Percentiles rank a stretch among this genome's conserved stretches.
These are phyloP conservation scores for Musa itinerans DNA, from an alignment of 176 grass and related monocot genomes.

Conservation along the genomic window DNA sequence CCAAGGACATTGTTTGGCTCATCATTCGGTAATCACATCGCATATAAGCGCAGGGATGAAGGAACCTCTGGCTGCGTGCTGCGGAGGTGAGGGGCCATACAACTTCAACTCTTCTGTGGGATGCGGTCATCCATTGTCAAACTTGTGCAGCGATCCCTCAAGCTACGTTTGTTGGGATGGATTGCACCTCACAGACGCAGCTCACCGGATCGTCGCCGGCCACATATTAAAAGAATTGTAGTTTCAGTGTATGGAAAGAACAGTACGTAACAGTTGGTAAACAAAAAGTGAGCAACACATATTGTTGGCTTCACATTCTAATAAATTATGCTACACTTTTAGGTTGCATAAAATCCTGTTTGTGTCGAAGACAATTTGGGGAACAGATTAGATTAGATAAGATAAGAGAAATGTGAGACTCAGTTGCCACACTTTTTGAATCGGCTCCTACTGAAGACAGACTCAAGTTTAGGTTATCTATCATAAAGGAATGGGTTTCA, in stretches of 20 bases:
- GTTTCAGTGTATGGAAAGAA: background rate
- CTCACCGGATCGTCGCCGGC: background rate
- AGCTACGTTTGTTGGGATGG: conserved; percentile 4
- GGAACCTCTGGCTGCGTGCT: background rate
- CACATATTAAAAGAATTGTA: background rate
- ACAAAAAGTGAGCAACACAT: background rate
- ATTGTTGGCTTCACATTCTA: background rate
- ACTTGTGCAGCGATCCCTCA: background rate
- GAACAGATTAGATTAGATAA: too few species aligned
- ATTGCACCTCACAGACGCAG: conserved; percentile 4
- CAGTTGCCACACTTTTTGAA: too few species aligned
- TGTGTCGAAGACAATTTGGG: too few species aligned
- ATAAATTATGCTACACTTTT: too few species aligned
- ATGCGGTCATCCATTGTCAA: background rate
- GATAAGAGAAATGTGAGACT: too few species aligned
- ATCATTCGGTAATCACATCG: background rate
- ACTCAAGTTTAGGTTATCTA: too few species aligned
- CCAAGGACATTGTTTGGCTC: background rate
- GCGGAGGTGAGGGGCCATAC: conserved; percentile 8
- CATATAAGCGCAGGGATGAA: conserved; percentile 3
- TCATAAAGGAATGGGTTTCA: too few species aligned
- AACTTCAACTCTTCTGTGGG: background rate
- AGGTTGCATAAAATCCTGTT: too few species aligned
- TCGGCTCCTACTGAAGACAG: too few species aligned
- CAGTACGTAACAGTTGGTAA: background rate